Evolutionary conservation across 805 yeast species (phyloP), one percentile per base, ranked within the genome.

Genomic region (Candida ovalis): DNA sequence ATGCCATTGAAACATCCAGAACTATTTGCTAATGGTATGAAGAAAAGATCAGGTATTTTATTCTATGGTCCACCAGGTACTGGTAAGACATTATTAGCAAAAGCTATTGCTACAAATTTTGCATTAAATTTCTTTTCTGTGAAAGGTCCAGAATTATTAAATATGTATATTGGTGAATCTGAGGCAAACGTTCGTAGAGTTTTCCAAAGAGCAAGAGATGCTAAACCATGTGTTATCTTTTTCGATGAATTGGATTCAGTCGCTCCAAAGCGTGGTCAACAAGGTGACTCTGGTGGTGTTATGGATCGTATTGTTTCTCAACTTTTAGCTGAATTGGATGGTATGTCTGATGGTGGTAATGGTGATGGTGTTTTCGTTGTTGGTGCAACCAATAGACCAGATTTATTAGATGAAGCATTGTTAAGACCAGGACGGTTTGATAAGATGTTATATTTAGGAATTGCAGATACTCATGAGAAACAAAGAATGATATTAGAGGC

Each of bases 61-160:
- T 90, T 94, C 64, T 94, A 94, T 69, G 99, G 99, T 0, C 99
- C 99, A 0, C 99, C 99, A 0, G 99, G 99, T 22, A 94, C 99
- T 0, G 99, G 99, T 57, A 94, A 94, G 64, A 94, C 99, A 0
- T 73, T 94, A 25, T 74, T 94, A 50, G 99, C 99, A 12, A 94
- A 94, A 66, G 98, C 98, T 0, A 94, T 94, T 57, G 99, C 99
- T 2, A 88, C 97, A 0, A 88, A 91, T 56, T 94, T 92, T 66
- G 86, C 97, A 3, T 74, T 94, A 53, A 94, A 94, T 66, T 94
- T 94, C 67, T 91, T 94, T 67, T 87, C 96, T 56, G 97, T 94
- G 15, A 94, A 94, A 65, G 99, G 99, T 22, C 99, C 99, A 0
- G 99, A 94, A 67, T 74, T 94, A 49, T 74, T 94, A 58, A 94